Percentiles rank a stretch among this genome's conserved stretches.
phyloP scores from a whole-genome alignment of 208 protist species.

The Acanthamoeba lugdunensis region DNA sequence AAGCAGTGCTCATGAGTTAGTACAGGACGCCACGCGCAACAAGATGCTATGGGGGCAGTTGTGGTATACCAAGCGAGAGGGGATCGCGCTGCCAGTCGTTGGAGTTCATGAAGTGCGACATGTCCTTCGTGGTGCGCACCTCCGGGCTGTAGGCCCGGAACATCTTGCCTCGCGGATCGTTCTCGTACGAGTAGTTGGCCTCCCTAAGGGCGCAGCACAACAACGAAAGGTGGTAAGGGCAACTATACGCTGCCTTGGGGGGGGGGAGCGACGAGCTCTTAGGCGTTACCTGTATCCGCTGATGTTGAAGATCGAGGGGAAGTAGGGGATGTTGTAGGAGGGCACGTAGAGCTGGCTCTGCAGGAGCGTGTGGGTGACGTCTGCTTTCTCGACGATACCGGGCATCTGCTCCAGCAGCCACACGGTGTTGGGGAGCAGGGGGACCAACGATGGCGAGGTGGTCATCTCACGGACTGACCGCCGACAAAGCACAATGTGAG shows the following conservation, averaged over 20 bases:
- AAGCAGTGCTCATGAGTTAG: too few relatives aligned
- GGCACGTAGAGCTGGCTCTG: conserved; percentile 77
- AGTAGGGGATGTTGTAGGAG: conserved; percentile 84
- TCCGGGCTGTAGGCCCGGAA: conserved; percentile 79
- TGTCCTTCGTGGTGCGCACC: conserved; percentile 60
- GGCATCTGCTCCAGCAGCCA: conserved; percentile 84
- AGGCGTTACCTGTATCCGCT: conserved; percentile 57
- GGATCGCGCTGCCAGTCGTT: conserved; percentile 80
- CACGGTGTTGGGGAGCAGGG: conserved; percentile 69
- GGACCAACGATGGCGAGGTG: background rate
- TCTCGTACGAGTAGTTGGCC: conserved; percentile 55
- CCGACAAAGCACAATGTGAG: too few relatives aligned
- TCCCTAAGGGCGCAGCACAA: conserved; percentile 43
- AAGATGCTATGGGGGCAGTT: too few relatives aligned
- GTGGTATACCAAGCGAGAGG: conserved; percentile 53
- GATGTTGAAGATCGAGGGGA: conserved; percentile 74
- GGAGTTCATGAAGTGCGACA: conserved; percentile 75
- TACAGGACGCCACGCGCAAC: too few relatives aligned
- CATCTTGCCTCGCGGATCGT: conserved; percentile 77
- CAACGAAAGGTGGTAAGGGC: too few relatives aligned
- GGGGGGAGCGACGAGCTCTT: too few relatives aligned
- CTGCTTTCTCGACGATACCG: conserved; percentile 61
- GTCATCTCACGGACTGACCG: too few relatives aligned
- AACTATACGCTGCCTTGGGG: too few relatives aligned
- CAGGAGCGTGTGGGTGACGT: conserved; percentile 77